These are phyloP conservation scores for Colletotrichum acutatum DNA, from an alignment of 2,329 filamentous ascomycete genomes.

Conservation along the genomic window DNA sequence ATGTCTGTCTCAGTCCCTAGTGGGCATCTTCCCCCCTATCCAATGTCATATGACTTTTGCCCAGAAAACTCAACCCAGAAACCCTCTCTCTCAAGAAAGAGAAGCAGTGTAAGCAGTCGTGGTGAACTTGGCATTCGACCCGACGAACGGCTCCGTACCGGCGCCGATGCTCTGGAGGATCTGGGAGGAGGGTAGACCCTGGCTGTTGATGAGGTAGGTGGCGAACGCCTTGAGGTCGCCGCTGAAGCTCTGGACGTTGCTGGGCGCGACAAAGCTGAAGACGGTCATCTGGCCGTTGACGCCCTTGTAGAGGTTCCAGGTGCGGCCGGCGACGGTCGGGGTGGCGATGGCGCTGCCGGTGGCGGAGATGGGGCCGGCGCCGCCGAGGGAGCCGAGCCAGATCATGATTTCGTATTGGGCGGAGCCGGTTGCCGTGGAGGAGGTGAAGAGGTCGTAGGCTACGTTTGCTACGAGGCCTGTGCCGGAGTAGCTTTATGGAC, in stretches of 20 bases:
- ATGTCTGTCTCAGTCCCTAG: conserved; percentile 15
- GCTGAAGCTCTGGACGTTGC: conserved; percentile 60
- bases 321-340: conserved; percentile 61
- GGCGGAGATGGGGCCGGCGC: conserved; percentile 64
- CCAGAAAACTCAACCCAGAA: not conserved
- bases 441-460: conserved; percentile 70
- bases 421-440: conserved; percentile 52
- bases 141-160: conserved; percentile 68
- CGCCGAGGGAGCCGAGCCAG: conserved; percentile 69
- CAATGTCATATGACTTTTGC: not conserved
- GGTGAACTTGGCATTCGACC: conserved; percentile 48
- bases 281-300: conserved; percentile 69
- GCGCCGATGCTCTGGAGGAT: conserved; percentile 54
- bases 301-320: conserved; percentile 71
- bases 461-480: conserved; percentile 61
- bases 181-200: conserved; percentile 56
- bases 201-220: conserved; percentile 60
- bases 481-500: conserved; percentile 41
- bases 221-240: conserved; percentile 69
- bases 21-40: not conserved
- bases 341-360: conserved; percentile 64
- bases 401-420: conserved; percentile 73
- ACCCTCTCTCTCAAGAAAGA: not conserved
- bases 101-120: conserved; percentile 30
- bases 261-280: conserved; percentile 61